phyloP scores from a whole-genome alignment of 768 basidiomycete genomes.

The Mycena vitilis region DNA sequence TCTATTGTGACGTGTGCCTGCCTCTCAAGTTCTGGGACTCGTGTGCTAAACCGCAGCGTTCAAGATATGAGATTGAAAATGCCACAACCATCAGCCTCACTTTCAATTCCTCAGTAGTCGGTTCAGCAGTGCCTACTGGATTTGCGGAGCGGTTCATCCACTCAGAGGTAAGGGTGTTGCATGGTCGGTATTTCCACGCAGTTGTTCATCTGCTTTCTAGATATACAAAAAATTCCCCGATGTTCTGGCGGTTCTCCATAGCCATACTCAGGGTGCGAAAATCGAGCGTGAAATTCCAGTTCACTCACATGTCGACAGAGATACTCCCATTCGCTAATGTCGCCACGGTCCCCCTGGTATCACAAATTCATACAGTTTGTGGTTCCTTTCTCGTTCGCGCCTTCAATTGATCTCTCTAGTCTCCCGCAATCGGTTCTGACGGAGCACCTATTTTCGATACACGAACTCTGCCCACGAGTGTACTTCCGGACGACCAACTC shows the following conservation, averaged over 20 bases:
- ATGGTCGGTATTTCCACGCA: background rate
- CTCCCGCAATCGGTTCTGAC: slow-evolving; percentile 25
- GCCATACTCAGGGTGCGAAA: slow-evolving; percentile 21
- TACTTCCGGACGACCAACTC: slow-evolving; percentile 26
- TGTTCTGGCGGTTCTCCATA: slow-evolving; percentile 34
- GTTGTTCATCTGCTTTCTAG: slow-evolving; percentile 6
- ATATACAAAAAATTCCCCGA: slow-evolving; percentile 39
- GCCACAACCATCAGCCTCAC: slow-evolving; percentile 37
- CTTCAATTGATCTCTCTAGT: background rate
- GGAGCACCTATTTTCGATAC: slow-evolving; percentile 37
- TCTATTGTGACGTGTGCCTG: slow-evolving; percentile 34
- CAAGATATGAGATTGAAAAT: slow-evolving; percentile 38
- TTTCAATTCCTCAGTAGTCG: slow-evolving; percentile 38
- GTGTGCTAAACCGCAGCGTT: background rate
- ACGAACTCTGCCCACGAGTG: slow-evolving; percentile 24
- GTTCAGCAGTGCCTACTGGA: slow-evolving; percentile 34
- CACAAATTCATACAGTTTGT: slow-evolving; percentile 33
- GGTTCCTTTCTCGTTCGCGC: too few relatives aligned
- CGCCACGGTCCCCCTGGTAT: slow-evolving; percentile 25
- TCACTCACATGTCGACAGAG: background rate
- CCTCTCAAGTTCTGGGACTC: background rate
- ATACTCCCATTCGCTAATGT: slow-evolving; percentile 37
- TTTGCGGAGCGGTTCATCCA: slow-evolving; percentile 40
- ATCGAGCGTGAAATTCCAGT: too few relatives aligned
- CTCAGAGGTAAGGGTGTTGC: slow-evolving; percentile 33